Percentiles rank a stretch among this genome's conserved stretches.
Conservation (phyloP, 1,284 basidiomycete genomes). For the Fomitopsis schrenkii region DNA sequence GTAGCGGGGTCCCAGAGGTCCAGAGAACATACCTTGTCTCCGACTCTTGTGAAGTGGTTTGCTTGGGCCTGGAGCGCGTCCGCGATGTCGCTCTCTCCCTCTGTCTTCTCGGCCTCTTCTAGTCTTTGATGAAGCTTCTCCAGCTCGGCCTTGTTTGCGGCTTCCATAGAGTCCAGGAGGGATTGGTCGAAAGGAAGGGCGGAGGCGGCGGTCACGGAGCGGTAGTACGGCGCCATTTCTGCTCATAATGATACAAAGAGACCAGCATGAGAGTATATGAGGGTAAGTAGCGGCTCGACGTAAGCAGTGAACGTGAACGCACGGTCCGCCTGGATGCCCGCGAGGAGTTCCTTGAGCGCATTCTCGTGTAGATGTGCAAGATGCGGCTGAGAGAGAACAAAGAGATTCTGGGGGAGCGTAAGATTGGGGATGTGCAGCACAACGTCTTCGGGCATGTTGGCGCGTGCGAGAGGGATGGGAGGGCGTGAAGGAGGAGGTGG, state of each 20-base stretch:
- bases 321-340: conserved; percentile 86
- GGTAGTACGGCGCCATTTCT: conserved; percentile 87
- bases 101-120: conserved; percentile 84
- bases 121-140: conserved; percentile 77
- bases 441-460: conserved; percentile 77
- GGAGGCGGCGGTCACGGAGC: conserved; percentile 45
- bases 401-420: conserved; percentile 73
- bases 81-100: conserved; percentile 92
- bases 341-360: conserved; percentile 64
- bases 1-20: not conserved
- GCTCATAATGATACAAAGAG: not conserved
- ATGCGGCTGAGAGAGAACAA: conserved; percentile 62
- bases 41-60: conserved; percentile 85
- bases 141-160: conserved; percentile 75
- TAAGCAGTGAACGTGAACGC: conserved; percentile 26
- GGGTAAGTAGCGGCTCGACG: not conserved
- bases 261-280: not conserved
- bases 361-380: conserved; percentile 63
- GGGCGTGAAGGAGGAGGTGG: not conserved
- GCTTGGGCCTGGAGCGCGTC: conserved; percentile 86
- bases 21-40: conserved; percentile 70
- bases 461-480: not conserved
- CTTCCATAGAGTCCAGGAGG: conserved; percentile 69
- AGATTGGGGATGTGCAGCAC: conserved; percentile 87
- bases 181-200: conserved; percentile 49